Conservation (phyloP, 257 asterid species). For the Nicotiana paniculata region DNA sequence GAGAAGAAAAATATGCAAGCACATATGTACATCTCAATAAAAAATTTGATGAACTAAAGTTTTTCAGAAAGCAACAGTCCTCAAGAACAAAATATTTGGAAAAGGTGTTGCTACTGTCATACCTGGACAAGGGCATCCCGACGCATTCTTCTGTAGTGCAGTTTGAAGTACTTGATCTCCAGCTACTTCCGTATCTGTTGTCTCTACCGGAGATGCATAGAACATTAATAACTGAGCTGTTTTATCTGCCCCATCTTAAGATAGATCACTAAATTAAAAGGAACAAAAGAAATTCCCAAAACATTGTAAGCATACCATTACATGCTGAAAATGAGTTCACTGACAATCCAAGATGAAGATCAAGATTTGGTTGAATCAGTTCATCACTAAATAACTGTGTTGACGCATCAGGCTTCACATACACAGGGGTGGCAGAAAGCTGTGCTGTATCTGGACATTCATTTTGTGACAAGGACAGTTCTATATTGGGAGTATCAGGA, state of each 20-base stretch:
- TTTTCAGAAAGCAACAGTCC: conserved; percentile 13
- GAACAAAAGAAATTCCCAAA: conserved; percentile 13
- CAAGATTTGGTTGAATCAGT: conserved; percentile 33
- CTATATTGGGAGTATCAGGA: conserved; percentile 26
- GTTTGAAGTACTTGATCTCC: conserved; percentile 34
- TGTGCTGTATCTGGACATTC: conserved; percentile 19
- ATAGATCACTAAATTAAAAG: conserved; percentile 15
- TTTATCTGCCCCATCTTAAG: conserved; percentile 3
- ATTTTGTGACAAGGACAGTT: conserved; percentile 29
- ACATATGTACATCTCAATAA: conserved; percentile 12
- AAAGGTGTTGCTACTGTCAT: conserved; percentile 6
- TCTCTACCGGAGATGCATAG: conserved; percentile 20
- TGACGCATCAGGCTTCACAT: conserved; percentile 25
- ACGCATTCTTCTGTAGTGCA: conserved; percentile 23
- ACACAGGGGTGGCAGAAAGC: conserved; percentile 19
- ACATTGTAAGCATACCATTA: conserved; percentile 25
- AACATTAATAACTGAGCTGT: conserved; percentile 1
- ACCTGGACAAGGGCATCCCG: conserved; percentile 47
- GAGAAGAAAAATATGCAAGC: conserved; percentile 17
- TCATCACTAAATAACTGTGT: conserved; percentile 14
- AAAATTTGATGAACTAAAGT: conserved; percentile 8
- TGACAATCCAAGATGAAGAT: conserved; percentile 36
- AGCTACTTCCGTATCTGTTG: conserved; percentile 22
- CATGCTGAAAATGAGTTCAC: conserved; percentile 35
- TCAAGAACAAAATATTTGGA: conserved; percentile 4